A percentile compares a stretch with the other conserved stretches of the same genome.
These are phyloP conservation scores for Paracoccidioides brasiliensis DNA, from an alignment of 2,329 filamentous ascomycete genomes.

Conservation along the genomic window DNA sequence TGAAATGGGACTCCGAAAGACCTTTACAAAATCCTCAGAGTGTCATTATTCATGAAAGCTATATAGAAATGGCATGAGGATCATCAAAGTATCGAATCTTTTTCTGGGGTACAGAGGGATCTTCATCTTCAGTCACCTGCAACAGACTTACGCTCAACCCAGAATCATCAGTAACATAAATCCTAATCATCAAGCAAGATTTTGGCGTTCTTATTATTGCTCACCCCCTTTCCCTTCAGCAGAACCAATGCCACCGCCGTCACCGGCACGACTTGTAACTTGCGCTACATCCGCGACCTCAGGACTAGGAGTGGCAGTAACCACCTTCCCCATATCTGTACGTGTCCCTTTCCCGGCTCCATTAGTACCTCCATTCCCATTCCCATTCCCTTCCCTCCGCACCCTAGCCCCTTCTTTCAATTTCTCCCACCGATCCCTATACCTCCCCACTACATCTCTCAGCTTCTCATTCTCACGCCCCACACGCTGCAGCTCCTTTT, in stretches of 20 bases:
- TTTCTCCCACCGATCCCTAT: constrained; percentile 55
- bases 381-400: constrained; percentile 20
- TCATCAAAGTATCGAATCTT: too few species aligned
- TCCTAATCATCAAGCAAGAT: background rate
- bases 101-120: too few species aligned
- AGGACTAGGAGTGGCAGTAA: background rate
- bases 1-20: too few species aligned
- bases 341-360: background rate
- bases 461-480: constrained; percentile 50
- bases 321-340: too few species aligned
- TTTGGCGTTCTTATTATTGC: background rate
- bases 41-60: too few species aligned
- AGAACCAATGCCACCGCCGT: background rate
- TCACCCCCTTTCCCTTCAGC: background rate
- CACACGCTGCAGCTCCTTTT: constrained; percentile 51
- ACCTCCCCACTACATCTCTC: constrained; percentile 40
- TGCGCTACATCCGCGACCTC: background rate
- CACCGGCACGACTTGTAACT: background rate
- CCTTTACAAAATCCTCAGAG: too few species aligned
- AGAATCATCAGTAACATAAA: background rate
- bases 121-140: too few species aligned
- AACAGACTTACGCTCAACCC: background rate
- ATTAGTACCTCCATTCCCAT: constrained; percentile 5
- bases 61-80: too few species aligned
- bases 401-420: constrained; percentile 51